These are phyloP conservation scores for Umbilicus rupestris DNA, from an alignment of 164 flowering plant species.

Conservation along the genomic window DNA sequence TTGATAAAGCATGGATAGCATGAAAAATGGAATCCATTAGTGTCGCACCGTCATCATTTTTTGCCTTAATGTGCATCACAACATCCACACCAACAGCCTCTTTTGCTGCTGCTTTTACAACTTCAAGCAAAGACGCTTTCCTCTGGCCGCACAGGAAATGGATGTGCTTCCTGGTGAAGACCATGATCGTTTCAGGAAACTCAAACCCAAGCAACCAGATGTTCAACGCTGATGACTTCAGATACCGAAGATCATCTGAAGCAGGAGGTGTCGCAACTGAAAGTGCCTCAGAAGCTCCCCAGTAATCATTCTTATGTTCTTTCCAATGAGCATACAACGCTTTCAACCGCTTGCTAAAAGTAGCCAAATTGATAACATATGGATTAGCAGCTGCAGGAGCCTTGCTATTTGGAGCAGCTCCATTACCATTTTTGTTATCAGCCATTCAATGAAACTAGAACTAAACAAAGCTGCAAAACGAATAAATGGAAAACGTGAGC, in stretches of 20 bases:
- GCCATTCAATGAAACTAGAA: neutral
- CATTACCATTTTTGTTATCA: constrained; percentile 3
- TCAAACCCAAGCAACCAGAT: constrained; percentile 76
- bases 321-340: constrained; percentile 52
- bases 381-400: constrained; percentile 4
- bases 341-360: constrained; percentile 31
- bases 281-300: constrained; percentile 48
- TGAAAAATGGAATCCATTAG: constrained; percentile 39
- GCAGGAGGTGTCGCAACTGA: constrained; percentile 66
- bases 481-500: too few relatives aligned
- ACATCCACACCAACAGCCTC: constrained; percentile 43
- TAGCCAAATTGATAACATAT: constrained; percentile 10
- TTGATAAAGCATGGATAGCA: constrained; percentile 24
- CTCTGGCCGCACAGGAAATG: constrained; percentile 69
- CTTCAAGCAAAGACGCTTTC: constrained; percentile 59
- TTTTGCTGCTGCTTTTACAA: constrained; percentile 37
- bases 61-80: constrained; percentile 59
- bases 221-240: constrained; percentile 67
- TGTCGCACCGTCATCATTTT: constrained; percentile 47
- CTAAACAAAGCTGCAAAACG: too few relatives aligned
- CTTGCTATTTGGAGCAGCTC: constrained; percentile 10
- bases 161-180: constrained; percentile 49
- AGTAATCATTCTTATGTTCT: constrained; percentile 28
- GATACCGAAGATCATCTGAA: constrained; percentile 62
- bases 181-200: constrained; percentile 82